Base-by-base conservation (phyloP, 1,284 basidiomycete genomes). In the Malassezia sympodialis region DNA sequence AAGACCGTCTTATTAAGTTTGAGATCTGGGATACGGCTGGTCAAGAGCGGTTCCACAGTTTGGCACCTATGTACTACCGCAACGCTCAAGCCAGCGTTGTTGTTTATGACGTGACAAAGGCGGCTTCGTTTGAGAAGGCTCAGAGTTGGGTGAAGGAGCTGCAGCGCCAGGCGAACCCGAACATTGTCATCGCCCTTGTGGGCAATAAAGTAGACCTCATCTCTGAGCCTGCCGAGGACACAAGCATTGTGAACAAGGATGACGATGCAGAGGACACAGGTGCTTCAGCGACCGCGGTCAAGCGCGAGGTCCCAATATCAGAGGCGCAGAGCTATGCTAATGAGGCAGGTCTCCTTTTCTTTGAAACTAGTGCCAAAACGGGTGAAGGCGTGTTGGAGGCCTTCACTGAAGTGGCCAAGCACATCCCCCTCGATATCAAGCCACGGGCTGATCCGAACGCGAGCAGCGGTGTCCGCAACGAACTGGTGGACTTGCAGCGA, bases 101-200 rank as follows among this genome's bases (percentile, higher is more conserved):
- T 27, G 91, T 96, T 26, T 98, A 96, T 78, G 93, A 98, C 76
- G 85, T 98, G 53, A 93, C 89, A 51, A 91, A 90, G 76, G 66
- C 67, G 12, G 41, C 41, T 53, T 96, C 90, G 67, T 82, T 98
- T 60, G 94, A 99, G 77, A 98, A 98, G 77, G 93, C 93, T 58
- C 98, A 99, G 79, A 90, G 90, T 31, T 99, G 93, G 93, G 91
- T 99, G 62, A 98, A 96, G 79, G 93, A 99, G 78, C 82, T 99
- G 24, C 94, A 99, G 77, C 84, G 94, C 61, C 93, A 99, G 76
- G 93, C 94, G 34, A 96, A 94, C 76, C 91, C 93, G 32, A 96
- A 96, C 77, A 96, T 98, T 74, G 90, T 98, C 72, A 98, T 98
- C 69, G 74, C 75, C 6, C 61, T 74, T 14, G 70, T 74, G 11